A percentile compares a stretch with the other conserved stretches of the same genome.
These are phyloP conservation scores for Umbellularia californica DNA, from an alignment of 164 flowering plant genomes.

Conservation along the genomic window DNA sequence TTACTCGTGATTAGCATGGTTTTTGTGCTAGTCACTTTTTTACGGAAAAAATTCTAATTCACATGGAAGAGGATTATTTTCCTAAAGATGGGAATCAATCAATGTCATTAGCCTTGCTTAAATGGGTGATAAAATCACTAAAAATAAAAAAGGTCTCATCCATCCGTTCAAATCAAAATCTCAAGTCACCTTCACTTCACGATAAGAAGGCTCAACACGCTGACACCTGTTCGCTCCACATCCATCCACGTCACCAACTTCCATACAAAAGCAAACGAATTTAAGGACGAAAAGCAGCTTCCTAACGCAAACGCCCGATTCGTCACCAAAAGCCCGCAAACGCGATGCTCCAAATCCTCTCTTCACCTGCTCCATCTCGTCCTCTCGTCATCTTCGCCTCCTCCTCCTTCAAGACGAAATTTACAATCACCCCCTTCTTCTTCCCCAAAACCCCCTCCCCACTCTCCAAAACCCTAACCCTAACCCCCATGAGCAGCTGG, in stretches of 20 bases:
- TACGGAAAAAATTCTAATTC: too few species aligned
- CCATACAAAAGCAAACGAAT: background rate
- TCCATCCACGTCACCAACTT: background rate
- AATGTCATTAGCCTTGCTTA: too few species aligned
- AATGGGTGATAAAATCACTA: too few species aligned
- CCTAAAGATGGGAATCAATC: too few species aligned
- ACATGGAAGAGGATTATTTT: too few species aligned
- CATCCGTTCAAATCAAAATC: too few species aligned
- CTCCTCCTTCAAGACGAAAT: background rate
- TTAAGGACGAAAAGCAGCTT: background rate
- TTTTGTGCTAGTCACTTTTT: too few species aligned
- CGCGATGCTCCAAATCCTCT: background rate
- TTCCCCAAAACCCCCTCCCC: background rate
- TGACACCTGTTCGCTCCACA: background rate
- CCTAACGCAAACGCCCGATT: too few species aligned
- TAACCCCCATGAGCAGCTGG: conserved; percentile 6
- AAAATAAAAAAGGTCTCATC: too few species aligned
- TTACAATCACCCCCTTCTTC: background rate
- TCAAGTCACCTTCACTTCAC: too few species aligned
- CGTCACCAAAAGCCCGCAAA: background rate
- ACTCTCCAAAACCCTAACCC: background rate
- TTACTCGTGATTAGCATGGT: too few species aligned
- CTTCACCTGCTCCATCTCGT: background rate
- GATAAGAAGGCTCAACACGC: too few species aligned
- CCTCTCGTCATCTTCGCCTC: background rate